Base-by-base conservation (phyloP, 2,329 filamentous ascomycete species). In the Chaetomium sp. region DNA sequence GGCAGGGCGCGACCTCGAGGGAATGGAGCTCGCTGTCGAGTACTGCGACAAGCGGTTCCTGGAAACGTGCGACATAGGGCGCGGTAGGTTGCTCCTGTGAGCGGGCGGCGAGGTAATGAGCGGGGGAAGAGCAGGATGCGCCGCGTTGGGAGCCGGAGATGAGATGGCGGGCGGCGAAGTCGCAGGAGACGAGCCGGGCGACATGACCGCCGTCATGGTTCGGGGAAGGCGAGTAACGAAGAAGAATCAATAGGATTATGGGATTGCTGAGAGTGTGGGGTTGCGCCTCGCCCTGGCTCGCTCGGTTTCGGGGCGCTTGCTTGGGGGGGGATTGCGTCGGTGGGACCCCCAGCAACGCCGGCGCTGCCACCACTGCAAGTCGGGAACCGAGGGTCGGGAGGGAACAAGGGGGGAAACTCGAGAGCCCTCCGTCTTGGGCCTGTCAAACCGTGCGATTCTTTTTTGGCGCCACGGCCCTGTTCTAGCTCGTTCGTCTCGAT, bases 1-100 rank as follows among this genome's bases (percentile, higher is more conserved):
- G 63, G 84, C 84, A 23, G 93, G 92, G 66, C 92, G 88, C 68
- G 93, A 96, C 67, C 89, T 86, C 67, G 85, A 84, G 58, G 84
- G 84, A 65, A 82, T 83, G 19, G 91, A 93, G 65, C 86, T 63
- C 27, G 69, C 80, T 72, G 83, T 88, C 68, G 91, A 95, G 79
- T 93, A 94, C 74, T 92, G 90, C 68, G 93, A 96, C 72, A 96
- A 82, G 63, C 93, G 87, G 75, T 91, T 90, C 78, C 88, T 93
- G 68, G 90, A 89, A 72, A 88, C 90, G 74, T 92, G 90, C 73
- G 90, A 92, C 77, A 86, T 85, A 70, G 91, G 89, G 71, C 87
- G 81, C 72, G 88, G 83, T 65, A 85, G 77, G 72, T 81, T 85
- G 74, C 88, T 82, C 75, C 85, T 84, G 73, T 84, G 87, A 68